phyloP scores from a whole-genome alignment of 352 stramenopile species.

The Phytophthora quininea region DNA sequence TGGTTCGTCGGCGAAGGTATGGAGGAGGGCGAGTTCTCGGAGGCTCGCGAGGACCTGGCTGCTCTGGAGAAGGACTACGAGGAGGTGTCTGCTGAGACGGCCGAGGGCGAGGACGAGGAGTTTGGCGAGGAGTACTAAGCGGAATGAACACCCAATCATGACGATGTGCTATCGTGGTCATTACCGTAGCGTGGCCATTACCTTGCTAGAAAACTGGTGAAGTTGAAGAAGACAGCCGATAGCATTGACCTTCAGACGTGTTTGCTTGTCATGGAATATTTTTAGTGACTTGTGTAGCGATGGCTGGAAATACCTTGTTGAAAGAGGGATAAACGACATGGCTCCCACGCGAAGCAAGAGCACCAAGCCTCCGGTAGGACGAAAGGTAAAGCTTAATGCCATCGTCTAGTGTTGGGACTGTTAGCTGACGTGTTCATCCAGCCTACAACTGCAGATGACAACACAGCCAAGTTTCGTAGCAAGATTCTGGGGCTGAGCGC shows the following conservation, averaged over 20 bases:
- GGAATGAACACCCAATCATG: not conserved
- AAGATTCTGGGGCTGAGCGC: constrained; percentile 58
- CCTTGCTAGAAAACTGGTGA: not conserved
- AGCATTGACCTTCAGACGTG: not conserved
- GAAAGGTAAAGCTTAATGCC: constrained; percentile 22
- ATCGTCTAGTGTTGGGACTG: constrained; percentile 6
- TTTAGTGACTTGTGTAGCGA: not conserved
- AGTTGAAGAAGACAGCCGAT: not conserved
- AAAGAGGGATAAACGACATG: constrained; percentile 15
- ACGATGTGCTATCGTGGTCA: constrained; percentile 1
- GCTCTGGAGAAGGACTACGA: constrained; percentile 96
- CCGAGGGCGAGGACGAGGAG: constrained; percentile 96
- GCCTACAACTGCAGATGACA: constrained; percentile 43
- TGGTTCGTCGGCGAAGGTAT: constrained; percentile 99
- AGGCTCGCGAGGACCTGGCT: constrained; percentile 96
- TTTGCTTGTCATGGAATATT: not conserved
- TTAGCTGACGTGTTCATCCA: constrained; percentile 2
- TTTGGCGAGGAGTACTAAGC: constrained; percentile 91
- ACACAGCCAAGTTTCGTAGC: constrained; percentile 50
- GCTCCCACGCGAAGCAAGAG: constrained; percentile 20
- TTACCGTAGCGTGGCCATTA: not conserved
- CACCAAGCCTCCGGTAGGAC: constrained; percentile 15
- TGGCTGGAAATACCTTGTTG: not conserved
- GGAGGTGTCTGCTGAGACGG: constrained; percentile 98
- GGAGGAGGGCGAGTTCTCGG: constrained; percentile 99